Evolutionary conservation across 2,329 filamentous ascomycete species (phyloP), one percentile per base, ranked within the genome.

Genomic region (Colletotrichum sp.): DNA sequence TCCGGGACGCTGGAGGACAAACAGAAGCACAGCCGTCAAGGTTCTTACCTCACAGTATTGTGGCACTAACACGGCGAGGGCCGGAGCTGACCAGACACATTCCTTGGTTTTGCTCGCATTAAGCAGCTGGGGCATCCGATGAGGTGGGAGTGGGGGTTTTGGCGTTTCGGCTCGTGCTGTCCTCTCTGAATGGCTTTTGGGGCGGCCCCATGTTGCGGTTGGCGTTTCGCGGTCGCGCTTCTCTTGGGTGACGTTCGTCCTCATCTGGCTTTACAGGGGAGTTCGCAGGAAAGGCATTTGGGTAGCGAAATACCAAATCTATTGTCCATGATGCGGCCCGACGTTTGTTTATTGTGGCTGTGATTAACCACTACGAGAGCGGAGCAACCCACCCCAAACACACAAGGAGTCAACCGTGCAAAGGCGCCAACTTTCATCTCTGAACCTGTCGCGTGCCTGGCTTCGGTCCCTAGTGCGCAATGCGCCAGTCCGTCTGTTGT

Each of bases 261-360:
- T 74, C 72, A 74, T 73, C 64, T 69, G 72, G 51, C 61, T 69
- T 69, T 73, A 61, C 72, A 73, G 61, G 70, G 72, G 64, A 73
- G 72, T 74, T 74, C 72, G 70, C 54, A 58, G 72, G 65, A 72
- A 69, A 59, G 62, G 72, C 70, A 74, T 72, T 66, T 69, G 47
- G 64, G 63, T 64, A 73, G 72, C 72, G 72, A 69, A 73, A 74
- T 74, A 74, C 72, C 72, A 74, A 73, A 72, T 69, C 31, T 73
- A 38, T 29, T 55, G 59, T 43, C 33, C 54, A 33, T 54, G 27
- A 73, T 72, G 59, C 58, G 51, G 54, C 64, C 70, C 64, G 51
- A 68, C 36, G 24, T 24, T 51, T 68, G 66, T 68, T 68, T 68
- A 51, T 68, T 55, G n/a, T 68, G 27, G 21, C 31, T n/a, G 65